Evolutionary conservation across 2,329 filamentous ascomycete species (phyloP).

Genomic region (Alternaria conjuncta): DNA sequence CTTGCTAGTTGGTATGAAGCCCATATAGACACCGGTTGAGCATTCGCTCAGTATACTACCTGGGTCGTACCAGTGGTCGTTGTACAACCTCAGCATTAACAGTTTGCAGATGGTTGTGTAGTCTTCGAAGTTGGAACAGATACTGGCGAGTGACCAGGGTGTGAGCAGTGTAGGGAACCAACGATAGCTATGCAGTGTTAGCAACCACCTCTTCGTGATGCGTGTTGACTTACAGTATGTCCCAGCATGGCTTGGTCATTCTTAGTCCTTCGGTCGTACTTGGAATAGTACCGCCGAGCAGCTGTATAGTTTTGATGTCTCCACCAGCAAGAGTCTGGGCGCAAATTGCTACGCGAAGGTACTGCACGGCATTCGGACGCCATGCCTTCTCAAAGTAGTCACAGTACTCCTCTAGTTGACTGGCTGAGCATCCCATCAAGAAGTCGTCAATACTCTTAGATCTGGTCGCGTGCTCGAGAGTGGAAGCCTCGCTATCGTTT

Average conservation of each 20-base stretch:
- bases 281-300: constrained; percentile 34
- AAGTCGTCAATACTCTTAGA: constrained; percentile 32
- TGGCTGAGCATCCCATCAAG: constrained; percentile 30
- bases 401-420: constrained; percentile 36
- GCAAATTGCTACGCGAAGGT: constrained; percentile 36
- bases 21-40: constrained; percentile 31
- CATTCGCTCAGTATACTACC: constrained; percentile 27
- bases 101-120: constrained; percentile 38
- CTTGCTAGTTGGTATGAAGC: constrained; percentile 34
- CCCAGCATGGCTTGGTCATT: constrained; percentile 40
- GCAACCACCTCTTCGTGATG: no score
- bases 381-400: constrained; percentile 42
- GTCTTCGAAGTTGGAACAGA: constrained; percentile 41
- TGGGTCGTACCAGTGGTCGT: constrained; percentile 34
- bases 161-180: constrained; percentile 38
- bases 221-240: constrained; percentile 42
- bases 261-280: constrained; percentile 29
- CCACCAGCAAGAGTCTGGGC: constrained; percentile 33
- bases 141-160: constrained; percentile 32
- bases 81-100: constrained; percentile 33
- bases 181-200: no score
- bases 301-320: constrained; percentile 29
- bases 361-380: constrained; percentile 36
- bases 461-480: constrained; percentile 30
- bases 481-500: constrained; percentile 35